phyloP scores from a whole-genome alignment of 192 early-diverging fungal genomes.

The Coemansia sp. region DNA sequence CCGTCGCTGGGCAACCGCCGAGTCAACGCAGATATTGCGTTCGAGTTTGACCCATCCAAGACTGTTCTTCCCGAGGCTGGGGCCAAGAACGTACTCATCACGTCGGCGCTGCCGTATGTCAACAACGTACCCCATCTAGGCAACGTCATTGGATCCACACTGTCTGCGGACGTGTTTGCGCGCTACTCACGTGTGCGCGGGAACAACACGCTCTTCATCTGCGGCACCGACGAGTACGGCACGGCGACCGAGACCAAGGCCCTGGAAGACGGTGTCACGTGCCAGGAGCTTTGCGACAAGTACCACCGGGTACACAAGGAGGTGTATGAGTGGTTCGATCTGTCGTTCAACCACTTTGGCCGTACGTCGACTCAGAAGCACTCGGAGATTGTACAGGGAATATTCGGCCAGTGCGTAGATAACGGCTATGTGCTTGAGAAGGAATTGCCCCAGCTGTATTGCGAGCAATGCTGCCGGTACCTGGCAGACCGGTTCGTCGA shows the following conservation, averaged over 20 bases:
- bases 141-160: constrained; percentile 98
- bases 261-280: constrained; percentile 85
- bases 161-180: constrained; percentile 97
- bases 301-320: constrained; percentile 85
- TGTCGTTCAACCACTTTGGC: constrained; percentile 97
- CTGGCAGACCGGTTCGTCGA: constrained; percentile 98
- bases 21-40: constrained; percentile 34
- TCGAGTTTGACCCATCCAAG: constrained; percentile 30
- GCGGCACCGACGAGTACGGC: constrained; percentile 99
- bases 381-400: constrained; percentile 91
- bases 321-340: constrained; percentile 93
- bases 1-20: constrained; percentile 52
- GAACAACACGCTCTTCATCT: constrained; percentile 90
- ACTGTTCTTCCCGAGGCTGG: constrained; percentile 41
- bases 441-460: constrained; percentile 88
- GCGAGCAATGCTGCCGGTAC: constrained; percentile 85
- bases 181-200: constrained; percentile 90
- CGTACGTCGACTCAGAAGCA: constrained; percentile 90
- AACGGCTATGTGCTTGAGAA: constrained; percentile 77
- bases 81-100: constrained; percentile 90
- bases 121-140: constrained; percentile 99
- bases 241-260: constrained; percentile 99
- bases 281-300: constrained; percentile 96
- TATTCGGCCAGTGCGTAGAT: constrained; percentile 74
- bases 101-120: constrained; percentile 95